phyloP scores from a whole-genome alignment of 164 flowering plant genomes.

The Aristolochia contorta region DNA sequence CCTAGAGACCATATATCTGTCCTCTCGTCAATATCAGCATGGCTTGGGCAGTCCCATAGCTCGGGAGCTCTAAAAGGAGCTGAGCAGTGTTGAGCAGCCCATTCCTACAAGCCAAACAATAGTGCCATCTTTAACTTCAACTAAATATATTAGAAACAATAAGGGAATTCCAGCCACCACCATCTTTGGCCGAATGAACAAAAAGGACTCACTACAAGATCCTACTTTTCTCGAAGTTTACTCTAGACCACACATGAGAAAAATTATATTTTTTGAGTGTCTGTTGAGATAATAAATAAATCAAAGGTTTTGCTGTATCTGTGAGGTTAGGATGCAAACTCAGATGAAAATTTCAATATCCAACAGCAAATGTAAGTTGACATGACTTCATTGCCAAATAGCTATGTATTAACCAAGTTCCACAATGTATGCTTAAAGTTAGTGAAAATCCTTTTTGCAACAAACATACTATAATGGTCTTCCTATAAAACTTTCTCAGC shows the following conservation, averaged over 20 bases:
- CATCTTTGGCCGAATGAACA: neutral
- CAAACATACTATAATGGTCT: too few relatives aligned
- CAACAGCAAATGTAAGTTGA: neutral
- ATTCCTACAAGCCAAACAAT: conserved; percentile 50
- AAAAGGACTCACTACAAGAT: too few relatives aligned
- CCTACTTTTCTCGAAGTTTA: too few relatives aligned
- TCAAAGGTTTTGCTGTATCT: neutral
- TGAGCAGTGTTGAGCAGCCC: conserved; percentile 97
- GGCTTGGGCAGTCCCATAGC: conserved; percentile 97
- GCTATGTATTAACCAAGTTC: too few relatives aligned
- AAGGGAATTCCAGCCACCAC: neutral
- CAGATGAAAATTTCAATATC: neutral
- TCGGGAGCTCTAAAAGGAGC: conserved; percentile 97
- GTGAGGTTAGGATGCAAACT: neutral
- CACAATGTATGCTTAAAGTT: too few relatives aligned
- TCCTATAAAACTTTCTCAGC: too few relatives aligned
- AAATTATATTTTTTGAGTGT: neutral
- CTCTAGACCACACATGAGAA: too few relatives aligned
- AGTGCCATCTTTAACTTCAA: too few relatives aligned
- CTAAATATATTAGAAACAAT: neutral
- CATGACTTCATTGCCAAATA: too few relatives aligned
- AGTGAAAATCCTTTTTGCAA: too few relatives aligned
- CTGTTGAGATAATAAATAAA: neutral
- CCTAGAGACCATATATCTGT: conserved; percentile 98
- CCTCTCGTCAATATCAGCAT: conserved; percentile 87